These are phyloP conservation scores for Geotrichum reessii DNA, from an alignment of 1,139 yeast species.

Conservation along the genomic window DNA sequence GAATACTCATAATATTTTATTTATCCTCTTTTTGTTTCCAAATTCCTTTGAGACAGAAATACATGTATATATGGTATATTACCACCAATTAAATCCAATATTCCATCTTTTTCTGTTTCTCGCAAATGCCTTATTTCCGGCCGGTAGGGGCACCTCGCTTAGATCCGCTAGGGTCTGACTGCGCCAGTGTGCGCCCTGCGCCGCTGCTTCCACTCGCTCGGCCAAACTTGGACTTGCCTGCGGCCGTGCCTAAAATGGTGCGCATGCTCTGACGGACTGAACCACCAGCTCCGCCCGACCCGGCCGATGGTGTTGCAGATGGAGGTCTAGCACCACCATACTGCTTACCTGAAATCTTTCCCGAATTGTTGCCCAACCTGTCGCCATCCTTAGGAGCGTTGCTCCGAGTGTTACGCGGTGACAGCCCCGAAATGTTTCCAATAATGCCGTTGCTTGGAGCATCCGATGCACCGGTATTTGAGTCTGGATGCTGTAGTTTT, in stretches of 20 bases:
- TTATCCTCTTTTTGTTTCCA: too few relatives aligned
- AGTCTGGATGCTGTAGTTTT: background rate
- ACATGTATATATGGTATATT: too few relatives aligned
- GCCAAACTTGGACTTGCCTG: background rate
- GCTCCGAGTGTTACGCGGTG: constrained; percentile 2
- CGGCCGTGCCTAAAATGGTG: background rate
- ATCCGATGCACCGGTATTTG: background rate
- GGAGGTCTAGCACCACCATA: background rate
- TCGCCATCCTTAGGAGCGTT: background rate
- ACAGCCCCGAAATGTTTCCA: constrained; percentile 12
- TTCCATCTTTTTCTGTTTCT: background rate
- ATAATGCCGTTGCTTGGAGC: constrained; percentile 5
- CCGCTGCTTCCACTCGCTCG: background rate
- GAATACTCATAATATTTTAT: too few relatives aligned
- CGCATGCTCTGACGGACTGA: background rate
- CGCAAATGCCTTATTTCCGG: background rate
- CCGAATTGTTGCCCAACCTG: background rate
- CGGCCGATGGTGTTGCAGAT: constrained; percentile 5
- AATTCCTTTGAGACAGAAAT: too few relatives aligned
- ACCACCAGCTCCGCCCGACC: background rate
- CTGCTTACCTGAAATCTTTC: background rate
- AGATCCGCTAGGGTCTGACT: background rate
- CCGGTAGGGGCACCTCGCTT: background rate
- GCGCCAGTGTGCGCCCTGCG: background rate
- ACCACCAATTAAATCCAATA: background rate